A percentile compares a stretch with the other conserved stretches of the same genome.
These are phyloP conservation scores for Sanguinoderma infundibulare DNA, from an alignment of 1,284 basidiomycete genomes.

Conservation along the genomic window DNA sequence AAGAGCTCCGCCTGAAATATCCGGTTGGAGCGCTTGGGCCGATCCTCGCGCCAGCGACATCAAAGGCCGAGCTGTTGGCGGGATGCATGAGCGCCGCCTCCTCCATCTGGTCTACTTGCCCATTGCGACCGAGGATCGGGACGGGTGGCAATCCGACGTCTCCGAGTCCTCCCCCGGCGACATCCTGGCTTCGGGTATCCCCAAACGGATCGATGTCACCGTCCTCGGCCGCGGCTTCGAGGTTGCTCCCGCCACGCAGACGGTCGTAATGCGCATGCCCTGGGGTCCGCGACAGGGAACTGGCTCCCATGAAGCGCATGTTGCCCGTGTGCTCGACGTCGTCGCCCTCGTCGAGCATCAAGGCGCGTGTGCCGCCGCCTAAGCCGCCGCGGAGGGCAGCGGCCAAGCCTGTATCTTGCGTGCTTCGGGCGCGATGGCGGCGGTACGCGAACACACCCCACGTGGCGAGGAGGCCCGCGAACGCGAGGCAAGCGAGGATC, in stretches of 20 bases:
- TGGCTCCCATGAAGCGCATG: constrained; percentile 16
- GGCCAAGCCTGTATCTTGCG: constrained; percentile 26
- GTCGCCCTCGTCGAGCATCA: constrained; percentile 27
- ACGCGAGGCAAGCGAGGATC: constrained; percentile 31
- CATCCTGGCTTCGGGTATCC: constrained; percentile 11
- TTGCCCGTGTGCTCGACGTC: constrained; percentile 12
- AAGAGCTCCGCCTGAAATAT: neutral
- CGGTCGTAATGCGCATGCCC: constrained; percentile 16
- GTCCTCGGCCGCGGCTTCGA: constrained; percentile 14
- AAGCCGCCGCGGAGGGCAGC: constrained; percentile 16
- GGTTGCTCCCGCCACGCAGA: constrained; percentile 20
- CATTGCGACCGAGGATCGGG: constrained; percentile 16
- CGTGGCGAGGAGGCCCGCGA: constrained; percentile 25
- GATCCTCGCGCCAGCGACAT: constrained; percentile 7
- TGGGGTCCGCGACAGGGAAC: constrained; percentile 13
- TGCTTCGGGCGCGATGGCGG: constrained; percentile 26
- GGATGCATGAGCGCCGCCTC: constrained; percentile 24
- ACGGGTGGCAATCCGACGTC: constrained; percentile 4
- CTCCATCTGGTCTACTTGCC: constrained; percentile 7
- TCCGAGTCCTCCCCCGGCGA: constrained; percentile 13
- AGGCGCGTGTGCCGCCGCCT: constrained; percentile 11
- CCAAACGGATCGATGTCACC: constrained; percentile 7
- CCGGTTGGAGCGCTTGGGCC: neutral
- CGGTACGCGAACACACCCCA: constrained; percentile 28
- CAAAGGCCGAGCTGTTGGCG: constrained; percentile 16